Conservation (phyloP, 176 grass and related monocot species). For the Oryza brachyantha region DNA sequence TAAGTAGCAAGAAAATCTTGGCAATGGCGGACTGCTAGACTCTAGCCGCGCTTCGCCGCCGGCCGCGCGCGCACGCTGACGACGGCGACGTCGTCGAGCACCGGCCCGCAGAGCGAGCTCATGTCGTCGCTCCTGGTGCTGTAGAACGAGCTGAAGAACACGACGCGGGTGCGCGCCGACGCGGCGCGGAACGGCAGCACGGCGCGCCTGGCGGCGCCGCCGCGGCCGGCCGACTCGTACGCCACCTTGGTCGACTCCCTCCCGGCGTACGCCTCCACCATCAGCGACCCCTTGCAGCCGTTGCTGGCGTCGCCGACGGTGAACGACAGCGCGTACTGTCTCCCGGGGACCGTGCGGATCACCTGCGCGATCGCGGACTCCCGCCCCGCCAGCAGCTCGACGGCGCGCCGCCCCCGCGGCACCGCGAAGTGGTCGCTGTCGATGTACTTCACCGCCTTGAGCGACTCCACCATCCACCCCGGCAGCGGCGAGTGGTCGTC, state of each 20-base stretch:
- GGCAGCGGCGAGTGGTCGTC: slow-evolving; percentile 81
- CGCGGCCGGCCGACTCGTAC: slow-evolving; percentile 57
- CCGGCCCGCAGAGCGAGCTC: slow-evolving; percentile 87
- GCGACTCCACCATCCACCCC: slow-evolving; percentile 90
- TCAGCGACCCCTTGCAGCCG: slow-evolving; percentile 62
- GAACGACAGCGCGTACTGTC: slow-evolving; percentile 70
- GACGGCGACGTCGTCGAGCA: slow-evolving; percentile 70
- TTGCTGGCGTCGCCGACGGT: slow-evolving; percentile 70
- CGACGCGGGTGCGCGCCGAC: slow-evolving; percentile 51
- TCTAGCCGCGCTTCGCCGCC: slow-evolving; percentile 16
- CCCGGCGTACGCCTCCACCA: slow-evolving; percentile 78
- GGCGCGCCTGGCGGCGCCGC: slow-evolving; percentile 53
- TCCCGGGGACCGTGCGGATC: slow-evolving; percentile 55
- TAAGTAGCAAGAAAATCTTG: neutral
- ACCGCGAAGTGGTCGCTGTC: slow-evolving; percentile 69
- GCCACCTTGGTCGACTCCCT: slow-evolving; percentile 49
- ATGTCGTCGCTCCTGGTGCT: slow-evolving; percentile 77
- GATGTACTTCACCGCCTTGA: slow-evolving; percentile 80
- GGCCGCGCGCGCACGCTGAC: slow-evolving; percentile 58
- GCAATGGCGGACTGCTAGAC: neutral
- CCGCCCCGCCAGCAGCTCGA: slow-evolving; percentile 80
- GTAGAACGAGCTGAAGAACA: slow-evolving; percentile 84
- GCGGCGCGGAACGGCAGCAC: slow-evolving; percentile 61
- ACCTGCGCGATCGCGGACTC: slow-evolving; percentile 81
- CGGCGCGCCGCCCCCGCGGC: slow-evolving; percentile 55